phyloP scores from a whole-genome alignment of 2,329 filamentous ascomycete species.

The Macrophomina tecta region DNA sequence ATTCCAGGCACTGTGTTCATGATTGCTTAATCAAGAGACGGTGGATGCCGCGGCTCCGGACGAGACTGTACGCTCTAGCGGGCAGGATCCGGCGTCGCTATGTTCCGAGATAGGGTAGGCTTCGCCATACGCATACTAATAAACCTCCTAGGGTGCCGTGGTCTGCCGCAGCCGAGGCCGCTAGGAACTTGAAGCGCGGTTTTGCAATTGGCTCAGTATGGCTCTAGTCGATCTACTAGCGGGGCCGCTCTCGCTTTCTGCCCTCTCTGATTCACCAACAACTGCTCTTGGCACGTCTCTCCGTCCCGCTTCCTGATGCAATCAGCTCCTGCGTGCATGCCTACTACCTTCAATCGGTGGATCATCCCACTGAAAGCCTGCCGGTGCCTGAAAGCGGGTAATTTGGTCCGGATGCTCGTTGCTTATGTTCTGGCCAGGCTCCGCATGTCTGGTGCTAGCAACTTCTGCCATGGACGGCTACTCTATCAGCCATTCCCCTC shows the following conservation, averaged over 20 bases:
- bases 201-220: not conserved
- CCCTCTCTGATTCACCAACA: not conserved
- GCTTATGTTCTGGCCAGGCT: not conserved
- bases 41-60: not conserved
- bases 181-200: not conserved
- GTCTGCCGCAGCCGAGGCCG: not conserved
- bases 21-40: not conserved
- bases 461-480: not conserved
- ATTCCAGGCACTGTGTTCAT: not conserved
- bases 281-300: not conserved
- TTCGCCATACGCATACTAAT: too few species aligned
- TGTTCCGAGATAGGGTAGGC: conserved; percentile 10
- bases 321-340: not conserved
- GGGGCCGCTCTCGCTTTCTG: not conserved
- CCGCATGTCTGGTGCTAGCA: not conserved
- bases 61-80: not conserved
- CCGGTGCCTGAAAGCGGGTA: not conserved
- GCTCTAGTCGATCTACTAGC: not conserved
- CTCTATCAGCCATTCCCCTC: not conserved
- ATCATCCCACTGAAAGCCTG: not conserved
- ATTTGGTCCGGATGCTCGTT: not conserved
- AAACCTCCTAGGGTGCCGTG: not conserved
- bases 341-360: not conserved
- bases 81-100: not conserved
- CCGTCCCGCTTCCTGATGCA: not conserved